Evolutionary conservation across 129 eudicot species (phyloP), one percentile per base, ranked within the genome.

Genomic region (Flaveria bidentis): DNA sequence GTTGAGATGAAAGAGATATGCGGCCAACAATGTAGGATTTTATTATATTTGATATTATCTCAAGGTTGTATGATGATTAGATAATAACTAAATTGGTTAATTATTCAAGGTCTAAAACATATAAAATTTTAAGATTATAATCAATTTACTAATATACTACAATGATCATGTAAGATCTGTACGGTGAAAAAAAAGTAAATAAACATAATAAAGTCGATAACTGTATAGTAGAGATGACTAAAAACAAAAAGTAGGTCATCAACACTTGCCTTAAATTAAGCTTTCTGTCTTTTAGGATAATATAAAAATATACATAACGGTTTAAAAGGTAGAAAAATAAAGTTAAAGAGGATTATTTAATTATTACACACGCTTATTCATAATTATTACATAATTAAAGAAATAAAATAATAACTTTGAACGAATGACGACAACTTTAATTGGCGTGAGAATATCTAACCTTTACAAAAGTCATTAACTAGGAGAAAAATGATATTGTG

Each of bases 271-370:
- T 50, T 50, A 50, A 50, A 50, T 50, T 50, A 50, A 58, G 85
- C 96, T 87, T 90, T 93, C 69, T 83, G 87, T 80, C 98, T 93
- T 85, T 52, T 81, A 23, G 47, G 73, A 45, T 45, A 17, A 9
- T 0, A 20, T 9, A 20, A 55, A 18, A 20, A 56, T 30, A 33
- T 28, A 8, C 65, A 66, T 76, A 44, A 36, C 28, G 14, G 16
- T 14, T 47, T 26, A 1, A 71, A 55, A 2, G 13, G 10, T 46
- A 41, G n/a, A 23, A 53, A 10, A 51, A 39, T 0, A 67, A 71
- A 42, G 30, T 10, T 23, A 39, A n/a, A 46, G 47, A 30, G n/a
- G 41, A 60, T 56, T 44, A 53, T 56, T 76, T 41, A 46, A 76
- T 68, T 53, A 2, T n/a, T 55, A 7, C 69, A 77, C 69, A 69